These are phyloP conservation scores for Microascus cirrosus DNA, from an alignment of 2,329 filamentous ascomycete species.

Conservation along the genomic window DNA sequence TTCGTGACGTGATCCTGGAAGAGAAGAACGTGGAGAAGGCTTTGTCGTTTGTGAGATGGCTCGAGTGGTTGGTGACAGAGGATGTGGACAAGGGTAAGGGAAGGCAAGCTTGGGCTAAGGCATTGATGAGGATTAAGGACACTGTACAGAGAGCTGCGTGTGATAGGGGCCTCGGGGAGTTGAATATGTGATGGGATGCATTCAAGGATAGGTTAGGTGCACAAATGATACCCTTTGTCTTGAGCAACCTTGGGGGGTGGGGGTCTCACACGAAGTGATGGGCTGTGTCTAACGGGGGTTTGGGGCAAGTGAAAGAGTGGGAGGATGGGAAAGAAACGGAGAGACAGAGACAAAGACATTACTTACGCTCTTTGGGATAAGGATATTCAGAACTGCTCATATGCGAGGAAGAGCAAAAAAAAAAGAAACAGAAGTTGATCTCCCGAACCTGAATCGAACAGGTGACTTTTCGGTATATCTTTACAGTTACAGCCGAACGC, in stretches of 20 bases:
- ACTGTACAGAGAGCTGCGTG: constrained; percentile 43
- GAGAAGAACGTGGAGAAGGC: constrained; percentile 73
- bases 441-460: constrained; percentile 5
- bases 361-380: no score
- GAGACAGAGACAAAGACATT: no score
- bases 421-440: not conserved
- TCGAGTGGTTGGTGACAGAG: constrained; percentile 43
- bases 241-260: not conserved
- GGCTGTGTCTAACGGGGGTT: no score
- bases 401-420: not conserved
- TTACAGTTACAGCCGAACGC: constrained; percentile 4
- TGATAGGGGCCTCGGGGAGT: constrained; percentile 35
- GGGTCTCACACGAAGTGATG: no score
- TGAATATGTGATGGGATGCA: constrained; percentile 2
- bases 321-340: no score
- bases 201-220: not conserved
- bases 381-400: not conserved
- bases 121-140: constrained; percentile 30
- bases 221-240: not conserved
- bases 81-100: constrained; percentile 20
- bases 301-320: no score
- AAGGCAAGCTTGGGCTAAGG: constrained; percentile 32
- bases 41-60: constrained; percentile 57
- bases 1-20: constrained; percentile 59
- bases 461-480: constrained; percentile 3